A percentile compares a stretch with the other conserved stretches of the same genome.
Evolutionary conservation across 257 asterid species (phyloP).

Genomic region (Scutellaria baicalensis): DNA sequence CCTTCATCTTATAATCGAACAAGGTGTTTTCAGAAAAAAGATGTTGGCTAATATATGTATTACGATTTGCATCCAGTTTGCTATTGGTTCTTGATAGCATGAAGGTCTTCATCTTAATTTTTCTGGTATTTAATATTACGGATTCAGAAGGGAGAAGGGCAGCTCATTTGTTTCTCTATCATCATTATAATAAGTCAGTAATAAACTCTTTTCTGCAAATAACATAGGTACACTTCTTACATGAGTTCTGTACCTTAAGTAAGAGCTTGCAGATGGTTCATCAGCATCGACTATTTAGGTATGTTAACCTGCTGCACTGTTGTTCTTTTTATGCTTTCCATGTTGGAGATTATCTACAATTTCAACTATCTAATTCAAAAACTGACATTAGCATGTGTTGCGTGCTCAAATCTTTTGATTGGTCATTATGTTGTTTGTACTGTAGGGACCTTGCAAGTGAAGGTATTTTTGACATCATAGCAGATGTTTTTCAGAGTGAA

Average conservation of each 20-base stretch:
- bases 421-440: slow-evolving; percentile 8
- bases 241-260: slow-evolving; percentile 83
- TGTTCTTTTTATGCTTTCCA: neutral
- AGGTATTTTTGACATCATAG: slow-evolving; percentile 81
- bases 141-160: neutral
- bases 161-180: neutral
- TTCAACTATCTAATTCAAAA: slow-evolving; percentile 5
- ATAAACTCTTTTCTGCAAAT: neutral
- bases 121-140: neutral
- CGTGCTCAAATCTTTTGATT: neutral
- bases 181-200: neutral
- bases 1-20: no score
- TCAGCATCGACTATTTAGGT: slow-evolving; percentile 88
- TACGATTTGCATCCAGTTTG: neutral
- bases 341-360: neutral
- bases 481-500: slow-evolving; percentile 66
- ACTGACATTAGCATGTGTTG: neutral
- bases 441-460: slow-evolving; percentile 88
- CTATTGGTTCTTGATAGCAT: neutral
- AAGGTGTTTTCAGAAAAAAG: no score
- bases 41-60: neutral
- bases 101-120: neutral
- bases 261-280: slow-evolving; percentile 95
- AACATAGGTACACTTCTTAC: slow-evolving; percentile 73
- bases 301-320: slow-evolving; percentile 9